phyloP scores from a whole-genome alignment of 202 grass and related monocot species.

The Zoysia matrella region DNA sequence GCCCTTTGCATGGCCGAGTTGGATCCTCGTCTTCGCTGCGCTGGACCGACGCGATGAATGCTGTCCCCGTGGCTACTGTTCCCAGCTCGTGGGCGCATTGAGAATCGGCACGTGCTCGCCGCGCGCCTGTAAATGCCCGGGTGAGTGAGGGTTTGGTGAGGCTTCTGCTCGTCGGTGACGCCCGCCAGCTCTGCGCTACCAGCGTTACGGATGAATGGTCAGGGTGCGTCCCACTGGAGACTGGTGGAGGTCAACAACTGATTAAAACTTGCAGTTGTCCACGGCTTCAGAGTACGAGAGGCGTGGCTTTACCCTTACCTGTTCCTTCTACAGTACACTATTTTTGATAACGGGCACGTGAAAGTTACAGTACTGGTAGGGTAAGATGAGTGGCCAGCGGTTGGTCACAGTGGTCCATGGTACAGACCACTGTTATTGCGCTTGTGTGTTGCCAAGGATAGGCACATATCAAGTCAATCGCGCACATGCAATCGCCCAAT shows the following conservation, averaged over 20 bases:
- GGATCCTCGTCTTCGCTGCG: neutral
- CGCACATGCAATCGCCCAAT: constrained; percentile 17
- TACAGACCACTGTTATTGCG: neutral
- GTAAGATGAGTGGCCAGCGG: neutral
- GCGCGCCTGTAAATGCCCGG: neutral
- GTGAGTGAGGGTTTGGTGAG: neutral
- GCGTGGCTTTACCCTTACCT: neutral
- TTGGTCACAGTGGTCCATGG: constrained; percentile 23
- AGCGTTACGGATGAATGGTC: neutral
- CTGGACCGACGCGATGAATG: constrained; percentile 5
- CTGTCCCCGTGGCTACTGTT: neutral
- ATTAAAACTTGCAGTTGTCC: neutral
- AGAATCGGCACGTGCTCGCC: neutral
- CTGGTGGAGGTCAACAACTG: neutral
- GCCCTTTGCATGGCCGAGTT: neutral
- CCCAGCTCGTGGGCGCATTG: constrained; percentile 8
- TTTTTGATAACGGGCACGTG: neutral
- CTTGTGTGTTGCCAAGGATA: neutral
- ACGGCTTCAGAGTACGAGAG: neutral
- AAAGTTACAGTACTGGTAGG: constrained; percentile 4
- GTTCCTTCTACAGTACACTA: neutral
- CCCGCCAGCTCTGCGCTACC: neutral
- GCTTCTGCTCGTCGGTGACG: neutral
- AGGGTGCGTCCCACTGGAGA: neutral
- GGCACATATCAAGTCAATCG: neutral